Evolutionary conservation across 2,329 filamentous ascomycete species (phyloP).

Genomic region (Westerdykella ornata): DNA sequence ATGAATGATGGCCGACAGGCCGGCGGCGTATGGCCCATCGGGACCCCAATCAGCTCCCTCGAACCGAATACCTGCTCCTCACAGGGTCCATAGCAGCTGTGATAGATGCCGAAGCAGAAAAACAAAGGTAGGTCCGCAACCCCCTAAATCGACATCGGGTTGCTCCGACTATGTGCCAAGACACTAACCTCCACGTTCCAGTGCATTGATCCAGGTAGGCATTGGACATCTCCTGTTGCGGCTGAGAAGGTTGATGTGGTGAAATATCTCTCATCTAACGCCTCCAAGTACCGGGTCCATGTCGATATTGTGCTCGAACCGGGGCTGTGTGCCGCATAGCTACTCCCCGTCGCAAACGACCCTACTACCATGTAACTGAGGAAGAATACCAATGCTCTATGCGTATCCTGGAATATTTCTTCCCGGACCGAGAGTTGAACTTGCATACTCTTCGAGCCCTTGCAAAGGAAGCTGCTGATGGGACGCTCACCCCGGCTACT

Average conservation of each 20-base stretch:
- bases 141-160: neutral
- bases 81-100: constrained; percentile 35
- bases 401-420: constrained; percentile 34
- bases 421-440: constrained; percentile 33
- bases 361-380: constrained; percentile 37
- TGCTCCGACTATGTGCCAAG: constrained; percentile 14
- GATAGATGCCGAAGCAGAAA: constrained; percentile 35
- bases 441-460: constrained; percentile 29
- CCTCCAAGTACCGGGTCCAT: constrained; percentile 32
- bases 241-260: constrained; percentile 3
- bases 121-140: constrained; percentile 25
- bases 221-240: constrained; percentile 4
- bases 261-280: constrained; percentile 11
- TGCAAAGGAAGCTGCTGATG: constrained; percentile 29
- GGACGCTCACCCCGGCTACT: constrained; percentile 20
- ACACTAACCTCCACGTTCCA: constrained; percentile 17
- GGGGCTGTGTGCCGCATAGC: constrained; percentile 32
- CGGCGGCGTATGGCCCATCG: constrained; percentile 7
- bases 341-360: constrained; percentile 32
- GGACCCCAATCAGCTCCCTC: constrained; percentile 4
- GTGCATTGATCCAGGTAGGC: constrained; percentile 37
- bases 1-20: constrained; percentile 23
- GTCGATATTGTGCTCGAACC: constrained; percentile 35
- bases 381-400: constrained; percentile 36
- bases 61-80: constrained; percentile 22